Base-by-base conservation (phyloP, 306 rosid species). In the Bauhinia variegata region DNA sequence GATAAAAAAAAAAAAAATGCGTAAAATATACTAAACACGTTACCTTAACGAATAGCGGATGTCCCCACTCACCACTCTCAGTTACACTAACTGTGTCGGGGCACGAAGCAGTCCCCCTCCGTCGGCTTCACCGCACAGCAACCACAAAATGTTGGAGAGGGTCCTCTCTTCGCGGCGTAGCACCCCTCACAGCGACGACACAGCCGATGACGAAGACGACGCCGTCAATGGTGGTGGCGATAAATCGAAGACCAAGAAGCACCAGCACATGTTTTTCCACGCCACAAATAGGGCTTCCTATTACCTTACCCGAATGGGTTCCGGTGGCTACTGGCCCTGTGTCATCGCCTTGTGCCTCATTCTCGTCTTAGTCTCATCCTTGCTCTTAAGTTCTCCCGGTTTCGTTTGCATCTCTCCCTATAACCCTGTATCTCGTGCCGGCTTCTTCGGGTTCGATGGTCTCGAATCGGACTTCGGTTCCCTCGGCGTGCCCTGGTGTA, bases 401-500 rank as follows among this genome's bases (percentile, higher is more conserved):
- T 82, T 90, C 80, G 92, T 90, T 3, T 90, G 97, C 77, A 75
- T 95, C 79, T 90, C 96, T 6, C 68, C 86, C 5, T 79, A 65
- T 47, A 71, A 55, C 43, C 89, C 90, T 0, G 76, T 77, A 4
- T 85, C 93, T 19, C 88, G 95, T 33, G 50, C 93, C 43, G 14
- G 87, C 7, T 85, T 85, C 78, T 84, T 84, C 74, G 95, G 86
- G 30, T 54, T 88, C 67, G 97, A 90, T 2, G 92, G 83, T 5
- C 85, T 90, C 17, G 99, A 86, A 30, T 85, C 97, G 33, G 99
- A 95, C 75, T 90, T 95, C 14, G 99, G 97, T 60, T 64, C 83
- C 23, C 99, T 95, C 46, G 97, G 99, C 72, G 99, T 95, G 58
- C 99, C 99, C 67, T 95, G 99, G 83, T 95, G 99, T 95, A 86